phyloP scores from a whole-genome alignment of 2,329 filamentous ascomycete genomes.

The Aspergillus neotritici region DNA sequence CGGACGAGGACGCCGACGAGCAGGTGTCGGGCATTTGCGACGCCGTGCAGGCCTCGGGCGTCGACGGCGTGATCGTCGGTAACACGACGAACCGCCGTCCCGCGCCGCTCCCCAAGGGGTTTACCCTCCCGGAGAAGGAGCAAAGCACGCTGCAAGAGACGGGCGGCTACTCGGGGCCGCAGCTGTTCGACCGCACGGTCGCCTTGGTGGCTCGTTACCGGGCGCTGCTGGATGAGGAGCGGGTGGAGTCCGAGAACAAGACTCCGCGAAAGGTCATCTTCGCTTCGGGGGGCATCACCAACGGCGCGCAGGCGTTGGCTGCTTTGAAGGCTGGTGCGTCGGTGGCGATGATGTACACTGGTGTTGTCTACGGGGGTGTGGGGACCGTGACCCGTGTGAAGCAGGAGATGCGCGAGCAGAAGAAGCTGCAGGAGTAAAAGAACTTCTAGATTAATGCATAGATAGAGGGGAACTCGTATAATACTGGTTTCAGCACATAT shows the following conservation, averaged over 20 bases:
- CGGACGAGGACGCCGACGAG: constrained; percentile 80
- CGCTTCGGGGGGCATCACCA: constrained; percentile 87
- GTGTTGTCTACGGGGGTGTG: constrained; percentile 57
- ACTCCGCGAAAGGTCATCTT: constrained; percentile 70
- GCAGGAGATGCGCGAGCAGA: constrained; percentile 41
- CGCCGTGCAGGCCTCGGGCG: constrained; percentile 74
- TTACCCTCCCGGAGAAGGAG: constrained; percentile 61
- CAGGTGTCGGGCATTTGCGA: constrained; percentile 86
- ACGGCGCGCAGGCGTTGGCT: constrained; percentile 73
- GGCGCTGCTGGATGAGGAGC: constrained; percentile 55
- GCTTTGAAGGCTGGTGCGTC: constrained; percentile 84
- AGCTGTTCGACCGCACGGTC: constrained; percentile 75
- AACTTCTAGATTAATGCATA: constrained; percentile 2
- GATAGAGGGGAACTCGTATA: too few relatives aligned
- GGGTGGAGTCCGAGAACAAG: constrained; percentile 18
- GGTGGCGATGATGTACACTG: constrained; percentile 88
- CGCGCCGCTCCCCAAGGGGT: constrained; percentile 62
- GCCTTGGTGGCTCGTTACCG: constrained; percentile 76
- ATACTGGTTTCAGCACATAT: too few relatives aligned
- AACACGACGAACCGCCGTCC: constrained; percentile 88
- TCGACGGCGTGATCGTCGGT: constrained; percentile 92
- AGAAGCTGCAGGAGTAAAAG: constrained; percentile 15
- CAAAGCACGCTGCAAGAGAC: constrained; percentile 64
- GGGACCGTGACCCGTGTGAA: constrained; percentile 55
- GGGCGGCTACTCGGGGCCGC: constrained; percentile 86